Base-by-base conservation (phyloP, 2,329 filamentous ascomycete species). In the Alternaria tenuissima region DNA sequence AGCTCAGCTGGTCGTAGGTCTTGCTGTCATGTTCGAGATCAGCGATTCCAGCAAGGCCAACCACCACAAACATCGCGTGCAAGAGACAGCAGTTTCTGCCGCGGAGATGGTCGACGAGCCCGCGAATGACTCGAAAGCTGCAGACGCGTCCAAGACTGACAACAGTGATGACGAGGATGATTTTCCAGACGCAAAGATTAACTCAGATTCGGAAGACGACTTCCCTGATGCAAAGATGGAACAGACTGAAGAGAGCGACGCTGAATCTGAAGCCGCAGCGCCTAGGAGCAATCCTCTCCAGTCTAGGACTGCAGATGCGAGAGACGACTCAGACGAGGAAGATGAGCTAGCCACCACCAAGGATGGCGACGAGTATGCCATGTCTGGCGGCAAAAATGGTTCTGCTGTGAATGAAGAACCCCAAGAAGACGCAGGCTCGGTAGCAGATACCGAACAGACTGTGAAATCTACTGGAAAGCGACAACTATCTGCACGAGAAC, bases 11-110 rank as follows among this genome's bases (percentile, higher is more conserved):
- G 82, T 97, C 1, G 86, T 99, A 32, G 95, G 95, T 0, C 92
- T 98, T 73, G 94, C 89, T 2, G 85, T 97, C 44, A 85, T 96
- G 78, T 99, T 96, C 78, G 90, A 88, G 70, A 90, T 98, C 53
- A 96, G 92, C 70, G 91, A 96, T 57, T 91, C 94, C 71, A 97
- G 93, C 79, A 91, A 93, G 76, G 86, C 84, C 4, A 91, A 88
- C 58, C 94, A 97, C 77, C 84, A 89, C 42, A 94, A 92, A 76
- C 91, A 96, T 75, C 85, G 89, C 55, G 66, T 89, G 34, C 80
- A 84, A n/a, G 80, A 83, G 53, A 66, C 67, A n/a, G 62, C 62
- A 30, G 60, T 62, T 55, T 56, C 63, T 48, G 70, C 65, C 52
- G 69, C 66, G 14, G 67, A 69, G 49, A 70, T 67, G 55, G 63